Conservation (phyloP, 495 filamentous ascomycete species). For the Penicillium tannophilum region DNA sequence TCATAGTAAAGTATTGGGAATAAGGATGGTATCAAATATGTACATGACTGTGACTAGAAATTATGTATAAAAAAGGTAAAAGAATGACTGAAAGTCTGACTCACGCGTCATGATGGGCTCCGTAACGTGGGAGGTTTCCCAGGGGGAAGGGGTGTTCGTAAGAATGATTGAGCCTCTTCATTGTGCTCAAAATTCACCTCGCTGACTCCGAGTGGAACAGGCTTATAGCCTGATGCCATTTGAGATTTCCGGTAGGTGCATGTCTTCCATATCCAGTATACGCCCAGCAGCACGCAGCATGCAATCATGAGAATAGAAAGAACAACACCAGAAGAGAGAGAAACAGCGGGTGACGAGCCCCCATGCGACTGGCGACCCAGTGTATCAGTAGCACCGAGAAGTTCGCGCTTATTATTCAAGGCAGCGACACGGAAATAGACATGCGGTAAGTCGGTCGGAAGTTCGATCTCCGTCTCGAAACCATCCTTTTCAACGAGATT, state of each 20-base stretch:
- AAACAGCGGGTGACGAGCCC: background rate
- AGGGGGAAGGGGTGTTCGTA: background rate
- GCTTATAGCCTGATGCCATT: background rate
- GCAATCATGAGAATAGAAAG: background rate
- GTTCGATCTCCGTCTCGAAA: constrained; percentile 26
- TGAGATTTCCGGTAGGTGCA: background rate
- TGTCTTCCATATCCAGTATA: background rate
- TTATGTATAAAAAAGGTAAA: background rate
- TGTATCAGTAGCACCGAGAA: constrained; percentile 20
- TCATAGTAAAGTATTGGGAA: background rate
- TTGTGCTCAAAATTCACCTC: background rate
- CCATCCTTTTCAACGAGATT: constrained; percentile 17
- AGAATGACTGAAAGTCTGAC: background rate
- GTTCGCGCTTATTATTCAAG: constrained; percentile 13
- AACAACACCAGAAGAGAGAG: background rate
- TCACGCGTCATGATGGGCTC: background rate
- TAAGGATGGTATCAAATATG: background rate
- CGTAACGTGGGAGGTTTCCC: background rate
- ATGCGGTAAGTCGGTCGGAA: constrained; percentile 7
- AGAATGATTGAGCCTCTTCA: background rate
- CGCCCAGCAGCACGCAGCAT: background rate
- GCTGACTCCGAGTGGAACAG: background rate
- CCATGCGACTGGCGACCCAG: background rate
- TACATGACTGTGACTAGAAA: background rate
- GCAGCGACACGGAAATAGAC: constrained; percentile 23